Evolutionary conservation across 306 rosid genomes (phyloP).

Genomic region (Ziziphus jujuba): DNA sequence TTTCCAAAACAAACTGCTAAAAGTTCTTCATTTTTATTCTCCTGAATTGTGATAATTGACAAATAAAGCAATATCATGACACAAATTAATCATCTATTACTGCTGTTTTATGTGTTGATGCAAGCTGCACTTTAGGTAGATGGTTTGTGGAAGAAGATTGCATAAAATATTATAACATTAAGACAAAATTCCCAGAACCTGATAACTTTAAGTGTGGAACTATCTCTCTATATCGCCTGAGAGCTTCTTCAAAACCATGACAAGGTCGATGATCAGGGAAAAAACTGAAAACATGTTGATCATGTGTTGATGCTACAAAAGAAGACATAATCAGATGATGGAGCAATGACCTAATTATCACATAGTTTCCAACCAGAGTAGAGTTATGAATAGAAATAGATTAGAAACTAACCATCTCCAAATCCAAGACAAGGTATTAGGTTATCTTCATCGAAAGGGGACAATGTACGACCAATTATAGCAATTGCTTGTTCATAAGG

Average conservation of each 20-base stretch:
- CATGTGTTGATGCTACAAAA: slow-evolving; percentile 75
- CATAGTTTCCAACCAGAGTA: slow-evolving; percentile 15
- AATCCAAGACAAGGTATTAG: slow-evolving; percentile 95
- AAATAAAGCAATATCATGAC: neutral
- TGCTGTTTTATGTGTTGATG: neutral
- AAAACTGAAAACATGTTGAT: slow-evolving; percentile 70
- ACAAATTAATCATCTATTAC: neutral
- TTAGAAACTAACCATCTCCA: slow-evolving; percentile 76
- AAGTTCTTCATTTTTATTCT: neutral
- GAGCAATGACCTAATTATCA: slow-evolving; percentile 10
- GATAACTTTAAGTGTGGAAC: slow-evolving; percentile 70
- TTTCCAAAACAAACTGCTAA: too few relatives aligned
- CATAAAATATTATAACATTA: slow-evolving; percentile 11
- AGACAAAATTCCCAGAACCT: slow-evolving; percentile 48
- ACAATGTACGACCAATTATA: slow-evolving; percentile 78
- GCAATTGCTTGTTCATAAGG: slow-evolving; percentile 99
- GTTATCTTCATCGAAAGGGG: slow-evolving; percentile 93
- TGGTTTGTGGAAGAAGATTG: slow-evolving; percentile 4
- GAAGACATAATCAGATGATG: slow-evolving; percentile 22
- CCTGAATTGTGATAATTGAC: neutral
- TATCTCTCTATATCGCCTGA: slow-evolving; percentile 75
- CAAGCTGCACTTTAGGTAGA: neutral
- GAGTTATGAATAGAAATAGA: slow-evolving; percentile 1
- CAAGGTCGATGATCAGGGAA: slow-evolving; percentile 51
- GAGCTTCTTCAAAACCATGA: slow-evolving; percentile 86